These are phyloP conservation scores for Neonectria ditissima DNA, from an alignment of 2,329 filamentous ascomycete genomes.

Conservation along the genomic window DNA sequence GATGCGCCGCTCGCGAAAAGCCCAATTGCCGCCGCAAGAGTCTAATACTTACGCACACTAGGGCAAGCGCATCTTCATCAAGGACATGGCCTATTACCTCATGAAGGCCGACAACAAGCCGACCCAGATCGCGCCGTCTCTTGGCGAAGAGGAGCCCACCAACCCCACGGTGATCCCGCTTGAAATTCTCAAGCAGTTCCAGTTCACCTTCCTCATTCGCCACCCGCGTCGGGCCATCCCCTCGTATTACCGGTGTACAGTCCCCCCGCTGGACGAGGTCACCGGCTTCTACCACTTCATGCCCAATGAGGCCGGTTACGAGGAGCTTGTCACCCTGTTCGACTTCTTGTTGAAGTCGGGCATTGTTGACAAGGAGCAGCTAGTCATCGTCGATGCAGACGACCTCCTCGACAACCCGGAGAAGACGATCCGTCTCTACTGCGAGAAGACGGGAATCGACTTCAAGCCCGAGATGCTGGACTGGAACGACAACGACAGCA, in stretches of 20 bases:
- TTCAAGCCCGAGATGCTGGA: conserved; percentile 83
- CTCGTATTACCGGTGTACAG: conserved; percentile 93
- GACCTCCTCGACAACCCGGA: conserved; percentile 90
- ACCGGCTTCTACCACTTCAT: conserved; percentile 92
- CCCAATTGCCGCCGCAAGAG: neutral
- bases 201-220: conserved; percentile 97
- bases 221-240: conserved; percentile 93
- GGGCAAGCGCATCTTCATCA: conserved; percentile 96
- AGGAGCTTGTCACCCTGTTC: conserved; percentile 86
- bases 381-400: conserved; percentile 93
- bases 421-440: conserved; percentile 81
- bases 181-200: conserved; percentile 80
- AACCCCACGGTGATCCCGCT: conserved; percentile 90
- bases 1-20: too few species aligned
- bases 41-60: conserved; percentile 54
- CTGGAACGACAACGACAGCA: conserved; percentile 83
- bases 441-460: conserved; percentile 81
- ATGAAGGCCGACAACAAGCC: conserved; percentile 78
- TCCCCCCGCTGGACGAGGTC: conserved; percentile 83
- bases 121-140: conserved; percentile 81
- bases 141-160: conserved; percentile 72
- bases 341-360: conserved; percentile 80
- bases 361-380: conserved; percentile 77
- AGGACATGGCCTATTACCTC: conserved; percentile 96
- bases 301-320: conserved; percentile 89